Percentiles rank a stretch among this genome's conserved stretches.
phyloP scores from a whole-genome alignment of 495 filamentous ascomycete genomes.

The Xanthoparmelia taractica region DNA sequence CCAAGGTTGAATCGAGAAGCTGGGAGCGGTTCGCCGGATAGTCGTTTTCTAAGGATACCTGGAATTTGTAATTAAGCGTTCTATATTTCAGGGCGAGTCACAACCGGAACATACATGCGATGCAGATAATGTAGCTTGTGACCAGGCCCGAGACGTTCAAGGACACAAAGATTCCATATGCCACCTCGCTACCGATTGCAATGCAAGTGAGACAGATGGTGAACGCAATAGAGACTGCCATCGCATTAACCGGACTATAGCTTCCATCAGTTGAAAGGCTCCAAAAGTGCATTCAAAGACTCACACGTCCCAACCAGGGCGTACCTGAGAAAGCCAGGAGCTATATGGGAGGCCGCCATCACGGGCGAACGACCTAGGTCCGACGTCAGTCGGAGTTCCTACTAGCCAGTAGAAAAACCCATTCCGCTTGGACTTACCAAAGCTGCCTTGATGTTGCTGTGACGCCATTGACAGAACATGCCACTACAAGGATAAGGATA shows the following conservation, averaged over 20 bases:
- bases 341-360: slow-evolving; percentile 41
- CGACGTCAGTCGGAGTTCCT: slow-evolving; percentile 9
- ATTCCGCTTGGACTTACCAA: slow-evolving; percentile 22
- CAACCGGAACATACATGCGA: slow-evolving; percentile 30
- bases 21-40: slow-evolving; percentile 28
- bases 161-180: slow-evolving; percentile 34
- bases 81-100: slow-evolving; percentile 13
- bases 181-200: slow-evolving; percentile 32
- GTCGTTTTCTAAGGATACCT: slow-evolving; percentile 26
- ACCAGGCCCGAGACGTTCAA: slow-evolving; percentile 31
- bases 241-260: slow-evolving; percentile 32
- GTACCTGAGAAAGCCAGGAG: slow-evolving; percentile 31
- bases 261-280: slow-evolving; percentile 17
- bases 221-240: slow-evolving; percentile 24
- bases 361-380: slow-evolving; percentile 33
- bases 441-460: slow-evolving; percentile 38
- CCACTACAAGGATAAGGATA: slow-evolving; percentile 31
- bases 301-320: slow-evolving; percentile 17
- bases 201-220: slow-evolving; percentile 32
- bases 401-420: neutral
- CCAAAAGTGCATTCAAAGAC: slow-evolving; percentile 10
- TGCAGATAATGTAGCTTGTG: slow-evolving; percentile 34
- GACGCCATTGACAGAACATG: slow-evolving; percentile 34
- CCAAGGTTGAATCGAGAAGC: slow-evolving; percentile 38
- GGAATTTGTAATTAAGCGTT: slow-evolving; percentile 9